These are phyloP conservation scores for Rhizopogon sp. DNA, from an alignment of 768 basidiomycete species.

Conservation along the genomic window DNA sequence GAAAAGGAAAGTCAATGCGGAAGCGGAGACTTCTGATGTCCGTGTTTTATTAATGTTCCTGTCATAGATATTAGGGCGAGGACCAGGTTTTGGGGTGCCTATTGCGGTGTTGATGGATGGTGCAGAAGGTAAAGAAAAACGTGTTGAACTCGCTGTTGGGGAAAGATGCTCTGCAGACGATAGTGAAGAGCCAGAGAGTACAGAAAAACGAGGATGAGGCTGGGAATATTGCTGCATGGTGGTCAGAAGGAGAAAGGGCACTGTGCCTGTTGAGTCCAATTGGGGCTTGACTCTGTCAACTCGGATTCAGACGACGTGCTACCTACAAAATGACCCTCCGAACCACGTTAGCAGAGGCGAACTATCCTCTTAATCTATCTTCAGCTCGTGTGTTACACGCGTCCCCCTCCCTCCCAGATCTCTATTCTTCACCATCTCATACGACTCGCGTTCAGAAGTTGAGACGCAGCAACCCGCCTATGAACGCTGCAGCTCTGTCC, in stretches of 20 bases:
- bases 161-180: conserved; percentile 42
- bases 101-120: conserved; percentile 40
- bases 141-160: conserved; percentile 56
- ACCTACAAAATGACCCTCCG: conserved; percentile 4
- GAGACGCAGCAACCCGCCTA: conserved; percentile 10
- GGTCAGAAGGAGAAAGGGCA: conserved; percentile 3
- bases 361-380: background rate
- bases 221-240: conserved; percentile 49
- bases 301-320: background rate
- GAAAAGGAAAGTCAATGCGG: conserved; percentile 87
- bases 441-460: background rate
- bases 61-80: conserved; percentile 82
- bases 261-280: too few species aligned
- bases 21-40: conserved; percentile 74
- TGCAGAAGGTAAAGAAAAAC: conserved; percentile 65
- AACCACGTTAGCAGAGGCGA: background rate
- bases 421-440: background rate
- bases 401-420: conserved; percentile 9
- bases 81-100: conserved; percentile 29
- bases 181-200: conserved; percentile 55
- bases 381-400: conserved; percentile 5
- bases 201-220: conserved; percentile 64
- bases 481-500: conserved; percentile 40
- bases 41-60: conserved; percentile 85
- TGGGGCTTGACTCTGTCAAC: too few species aligned